Conservation (phyloP, 2,329 filamentous ascomycete species). For the Aspergillus pseudotamarii region DNA sequence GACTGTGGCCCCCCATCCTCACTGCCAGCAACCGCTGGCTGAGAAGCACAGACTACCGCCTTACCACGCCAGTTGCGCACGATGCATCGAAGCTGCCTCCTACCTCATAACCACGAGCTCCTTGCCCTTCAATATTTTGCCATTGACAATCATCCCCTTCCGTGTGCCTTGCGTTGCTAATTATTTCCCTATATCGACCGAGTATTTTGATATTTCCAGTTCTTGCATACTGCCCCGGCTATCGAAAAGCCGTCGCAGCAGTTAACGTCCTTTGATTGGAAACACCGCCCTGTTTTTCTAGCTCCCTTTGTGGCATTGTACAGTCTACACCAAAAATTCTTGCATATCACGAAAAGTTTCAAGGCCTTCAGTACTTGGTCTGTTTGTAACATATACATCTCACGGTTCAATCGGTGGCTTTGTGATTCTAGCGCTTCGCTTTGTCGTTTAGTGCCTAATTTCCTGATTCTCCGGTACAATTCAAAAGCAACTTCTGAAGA, state of each 20-base stretch:
- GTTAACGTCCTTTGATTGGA: slow-evolving; percentile 1
- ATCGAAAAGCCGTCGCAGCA: slow-evolving; percentile 1
- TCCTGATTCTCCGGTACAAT: not conserved
- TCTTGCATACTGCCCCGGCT: slow-evolving; percentile 7
- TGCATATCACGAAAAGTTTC: slow-evolving; percentile 6
- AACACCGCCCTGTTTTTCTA: slow-evolving; percentile 10
- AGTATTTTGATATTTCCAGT: slow-evolving; percentile 13
- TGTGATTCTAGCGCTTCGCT: slow-evolving; percentile 10
- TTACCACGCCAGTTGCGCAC: slow-evolving; percentile 34
- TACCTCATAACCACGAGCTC: slow-evolving; percentile 28
- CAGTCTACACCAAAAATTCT: slow-evolving; percentile 14
- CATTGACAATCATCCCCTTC: slow-evolving; percentile 19
- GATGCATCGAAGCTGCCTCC: slow-evolving; percentile 34
- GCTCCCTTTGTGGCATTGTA: slow-evolving; percentile 7
- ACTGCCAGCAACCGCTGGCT: slow-evolving; percentile 23
- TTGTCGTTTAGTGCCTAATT: not conserved
- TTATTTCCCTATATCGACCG: slow-evolving; percentile 17
- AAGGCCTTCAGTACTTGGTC: slow-evolving; percentile 4
- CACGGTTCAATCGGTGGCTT: slow-evolving; percentile 14
- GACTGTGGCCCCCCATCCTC: slow-evolving; percentile 1
- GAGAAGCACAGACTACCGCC: slow-evolving; percentile 25
- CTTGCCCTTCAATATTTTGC: slow-evolving; percentile 18
- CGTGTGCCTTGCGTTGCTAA: slow-evolving; percentile 31
- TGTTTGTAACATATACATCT: slow-evolving; percentile 18
- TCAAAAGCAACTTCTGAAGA: slow-evolving; percentile 8